Percentiles rank a stretch among this genome's conserved stretches.
These are phyloP conservation scores for Colletotrichum gigasporum DNA, from an alignment of 2,329 filamentous ascomycete species.

Conservation along the genomic window DNA sequence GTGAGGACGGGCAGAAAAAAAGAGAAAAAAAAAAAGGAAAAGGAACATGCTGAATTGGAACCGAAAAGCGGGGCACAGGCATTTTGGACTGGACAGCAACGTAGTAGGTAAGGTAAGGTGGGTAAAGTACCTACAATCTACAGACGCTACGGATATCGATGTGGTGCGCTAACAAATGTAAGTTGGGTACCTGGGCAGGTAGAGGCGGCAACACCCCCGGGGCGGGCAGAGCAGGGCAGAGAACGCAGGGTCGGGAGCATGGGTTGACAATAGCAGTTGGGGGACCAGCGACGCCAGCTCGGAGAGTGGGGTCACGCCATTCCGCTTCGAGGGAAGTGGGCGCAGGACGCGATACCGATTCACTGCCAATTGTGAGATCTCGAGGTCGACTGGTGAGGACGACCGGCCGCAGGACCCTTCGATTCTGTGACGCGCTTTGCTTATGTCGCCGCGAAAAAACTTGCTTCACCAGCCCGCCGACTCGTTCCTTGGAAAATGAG, in stretches of 20 bases:
- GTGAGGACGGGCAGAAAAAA: background rate
- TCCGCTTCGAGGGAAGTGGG: background rate
- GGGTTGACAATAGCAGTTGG: background rate
- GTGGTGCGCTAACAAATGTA: too few species aligned
- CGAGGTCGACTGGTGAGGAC: constrained; percentile 2
- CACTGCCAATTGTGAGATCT: constrained; percentile 27
- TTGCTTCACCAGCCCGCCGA: background rate
- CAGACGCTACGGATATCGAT: too few species aligned
- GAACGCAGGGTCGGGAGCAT: background rate
- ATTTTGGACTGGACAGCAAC: background rate
- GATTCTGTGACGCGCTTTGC: constrained; percentile 14
- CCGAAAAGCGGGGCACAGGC: background rate
- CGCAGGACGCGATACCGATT: constrained; percentile 10
- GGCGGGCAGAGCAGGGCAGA: background rate
- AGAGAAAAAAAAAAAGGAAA: background rate
- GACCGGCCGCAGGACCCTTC: constrained; percentile 19
- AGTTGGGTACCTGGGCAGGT: too few species aligned
- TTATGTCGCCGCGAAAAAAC: background rate
- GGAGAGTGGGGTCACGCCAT: background rate
- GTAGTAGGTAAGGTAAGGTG: too few species aligned
- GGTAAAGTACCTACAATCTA: too few species aligned
- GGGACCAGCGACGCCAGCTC: background rate
- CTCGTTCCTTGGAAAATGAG: constrained; percentile 16
- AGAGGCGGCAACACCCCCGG: background rate
- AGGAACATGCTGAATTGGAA: background rate